A percentile compares a stretch with the other conserved stretches of the same genome.
Evolutionary conservation across 164 flowering plant species (phyloP).

Genomic region (Vitis labrusca): DNA sequence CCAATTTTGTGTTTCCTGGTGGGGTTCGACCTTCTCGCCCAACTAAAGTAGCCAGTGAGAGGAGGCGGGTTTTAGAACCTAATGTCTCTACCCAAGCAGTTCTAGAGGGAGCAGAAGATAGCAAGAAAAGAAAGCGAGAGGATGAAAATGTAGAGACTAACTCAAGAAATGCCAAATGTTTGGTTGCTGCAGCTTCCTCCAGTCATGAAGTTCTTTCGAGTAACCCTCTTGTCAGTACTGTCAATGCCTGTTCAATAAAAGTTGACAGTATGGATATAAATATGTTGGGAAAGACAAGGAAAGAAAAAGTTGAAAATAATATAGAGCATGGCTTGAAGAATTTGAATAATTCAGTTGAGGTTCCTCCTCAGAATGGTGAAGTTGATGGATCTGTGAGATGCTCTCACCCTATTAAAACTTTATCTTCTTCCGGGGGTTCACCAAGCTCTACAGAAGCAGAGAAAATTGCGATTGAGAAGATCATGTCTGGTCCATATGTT

Average conservation of each 20-base stretch:
- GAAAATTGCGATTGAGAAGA: slow-evolving; percentile 45
- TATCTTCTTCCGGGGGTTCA: slow-evolving; percentile 16
- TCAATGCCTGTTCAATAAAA: slow-evolving; percentile 9
- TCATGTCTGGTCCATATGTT: slow-evolving; percentile 36
- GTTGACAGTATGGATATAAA: slow-evolving; percentile 13
- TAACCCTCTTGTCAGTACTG: slow-evolving; percentile 11
- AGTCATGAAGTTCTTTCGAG: slow-evolving; percentile 13
- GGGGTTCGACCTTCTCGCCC: slow-evolving; percentile 70
- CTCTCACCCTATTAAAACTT: slow-evolving; percentile 7
- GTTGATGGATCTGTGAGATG: slow-evolving; percentile 17
- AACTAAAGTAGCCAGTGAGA: slow-evolving; percentile 37
- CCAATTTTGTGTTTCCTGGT: slow-evolving; percentile 82
- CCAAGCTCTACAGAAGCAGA: slow-evolving; percentile 46
- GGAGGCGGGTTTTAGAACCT: slow-evolving; percentile 24
- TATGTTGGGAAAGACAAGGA: slow-evolving; percentile 8
- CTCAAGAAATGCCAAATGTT: slow-evolving; percentile 12
- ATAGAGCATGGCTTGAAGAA: slow-evolving; percentile 12
- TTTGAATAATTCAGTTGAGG: slow-evolving; percentile 2
- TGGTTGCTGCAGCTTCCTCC: slow-evolving; percentile 9
- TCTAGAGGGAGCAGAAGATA: slow-evolving; percentile 24
- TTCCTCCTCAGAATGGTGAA: slow-evolving; percentile 17
- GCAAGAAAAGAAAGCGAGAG: slow-evolving; percentile 40
- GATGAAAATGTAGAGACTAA: slow-evolving; percentile 20
- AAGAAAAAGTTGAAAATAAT: slow-evolving; percentile 18
- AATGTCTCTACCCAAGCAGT: slow-evolving; percentile 23